Percentiles rank a stretch among this genome's conserved stretches.
These are phyloP conservation scores for Protomyces gravidus DNA, from an alignment of 1,139 yeast species.

Conservation along the genomic window DNA sequence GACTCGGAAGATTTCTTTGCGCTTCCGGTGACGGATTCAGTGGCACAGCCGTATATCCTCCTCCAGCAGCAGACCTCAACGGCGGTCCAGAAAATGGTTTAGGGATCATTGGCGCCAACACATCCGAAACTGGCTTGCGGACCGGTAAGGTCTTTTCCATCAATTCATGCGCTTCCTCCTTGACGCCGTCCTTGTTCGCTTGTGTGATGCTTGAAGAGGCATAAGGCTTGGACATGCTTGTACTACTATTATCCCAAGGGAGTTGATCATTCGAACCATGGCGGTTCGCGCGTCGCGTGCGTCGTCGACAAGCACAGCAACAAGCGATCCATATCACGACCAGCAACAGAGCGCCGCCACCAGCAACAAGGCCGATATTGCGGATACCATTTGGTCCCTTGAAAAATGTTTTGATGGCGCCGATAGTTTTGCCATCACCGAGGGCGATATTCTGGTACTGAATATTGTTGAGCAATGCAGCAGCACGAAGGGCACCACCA, in stretches of 20 bases:
- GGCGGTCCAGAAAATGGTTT: neutral
- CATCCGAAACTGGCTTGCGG: neutral
- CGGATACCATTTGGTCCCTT: conserved; percentile 20
- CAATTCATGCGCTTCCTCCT: neutral
- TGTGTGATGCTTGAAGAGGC: neutral
- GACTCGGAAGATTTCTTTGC: neutral
- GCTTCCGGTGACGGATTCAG: neutral
- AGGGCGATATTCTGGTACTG: conserved; percentile 1
- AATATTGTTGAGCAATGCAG: conserved; percentile 15
- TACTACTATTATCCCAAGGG: neutral
- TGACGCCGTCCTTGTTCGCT: neutral
- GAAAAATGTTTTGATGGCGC: conserved; percentile 14
- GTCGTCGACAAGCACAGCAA: conserved; percentile 10
- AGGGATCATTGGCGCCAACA: neutral
- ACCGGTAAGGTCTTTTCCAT: neutral
- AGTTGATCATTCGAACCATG: neutral
- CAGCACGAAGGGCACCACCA: conserved; percentile 21
- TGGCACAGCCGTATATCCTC: neutral
- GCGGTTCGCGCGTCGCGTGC: neutral
- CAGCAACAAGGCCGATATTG: conserved; percentile 19
- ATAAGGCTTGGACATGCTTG: neutral
- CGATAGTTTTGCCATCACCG: conserved; percentile 8
- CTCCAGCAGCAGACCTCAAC: neutral
- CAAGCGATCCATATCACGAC: conserved; percentile 7
- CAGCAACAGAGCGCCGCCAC: conserved; percentile 8